A percentile compares a stretch with the other conserved stretches of the same genome.
phyloP scores from a whole-genome alignment of 208 protist species.

The Acanthamoeba castellanii region DNA sequence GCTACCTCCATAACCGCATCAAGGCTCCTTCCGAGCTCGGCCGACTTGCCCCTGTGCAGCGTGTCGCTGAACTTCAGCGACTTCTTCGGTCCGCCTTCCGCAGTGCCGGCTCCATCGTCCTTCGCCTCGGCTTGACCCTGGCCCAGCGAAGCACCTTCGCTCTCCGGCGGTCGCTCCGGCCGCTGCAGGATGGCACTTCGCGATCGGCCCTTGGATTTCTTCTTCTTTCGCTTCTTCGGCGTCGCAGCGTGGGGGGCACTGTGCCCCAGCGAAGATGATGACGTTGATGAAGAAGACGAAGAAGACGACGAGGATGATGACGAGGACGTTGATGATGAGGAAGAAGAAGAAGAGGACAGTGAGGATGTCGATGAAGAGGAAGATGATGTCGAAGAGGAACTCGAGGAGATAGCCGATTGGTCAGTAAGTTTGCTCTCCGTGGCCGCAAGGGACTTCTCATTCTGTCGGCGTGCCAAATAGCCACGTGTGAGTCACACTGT shows the following conservation, averaged over 20 bases:
- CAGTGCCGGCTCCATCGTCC: background rate
- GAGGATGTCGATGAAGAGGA: background rate
- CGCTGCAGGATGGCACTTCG: conserved; percentile 30
- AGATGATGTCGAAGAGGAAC: background rate
- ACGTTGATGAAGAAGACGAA: background rate
- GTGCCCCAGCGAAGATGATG: background rate
- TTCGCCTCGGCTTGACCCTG: background rate
- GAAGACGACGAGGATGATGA: background rate
- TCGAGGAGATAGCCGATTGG: background rate
- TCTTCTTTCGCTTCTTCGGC: conserved; percentile 58
- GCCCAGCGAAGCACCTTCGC: background rate
- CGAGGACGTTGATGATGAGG: background rate
- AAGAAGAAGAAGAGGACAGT: background rate
- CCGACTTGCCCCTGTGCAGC: background rate
- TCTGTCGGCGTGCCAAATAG: background rate
- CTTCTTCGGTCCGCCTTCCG: background rate
- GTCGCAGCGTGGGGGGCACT: background rate
- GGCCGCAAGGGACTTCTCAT: conserved; percentile 28
- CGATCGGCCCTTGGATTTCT: conserved; percentile 41
- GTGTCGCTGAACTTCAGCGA: background rate
- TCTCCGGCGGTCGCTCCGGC: background rate
- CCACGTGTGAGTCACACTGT: background rate
- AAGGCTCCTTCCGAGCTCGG: background rate
- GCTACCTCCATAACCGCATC: background rate
- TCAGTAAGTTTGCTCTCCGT: background rate